Percentiles rank a stretch among this genome's conserved stretches.
These are phyloP conservation scores for Plasmodium relictum DNA, from an alignment of 169 alveolate genomes.

Conservation along the genomic window DNA sequence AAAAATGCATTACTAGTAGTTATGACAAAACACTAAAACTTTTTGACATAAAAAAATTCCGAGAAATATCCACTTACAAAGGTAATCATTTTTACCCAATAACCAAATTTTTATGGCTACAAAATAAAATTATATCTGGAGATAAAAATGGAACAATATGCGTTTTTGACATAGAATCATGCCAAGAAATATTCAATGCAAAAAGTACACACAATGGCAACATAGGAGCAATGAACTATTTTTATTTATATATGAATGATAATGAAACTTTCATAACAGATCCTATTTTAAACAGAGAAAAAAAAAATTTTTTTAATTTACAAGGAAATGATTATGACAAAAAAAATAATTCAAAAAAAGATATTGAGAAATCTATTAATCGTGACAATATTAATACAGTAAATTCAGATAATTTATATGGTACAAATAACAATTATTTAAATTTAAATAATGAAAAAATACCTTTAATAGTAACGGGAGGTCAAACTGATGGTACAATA, in stretches of 20 bases:
- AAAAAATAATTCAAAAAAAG: background rate
- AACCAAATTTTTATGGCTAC: conserved; percentile 76
- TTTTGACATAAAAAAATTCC: conserved; percentile 61
- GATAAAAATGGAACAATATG: conserved; percentile 72
- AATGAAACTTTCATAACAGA: background rate
- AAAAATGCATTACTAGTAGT: conserved; percentile 77
- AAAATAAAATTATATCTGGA: conserved; percentile 68
- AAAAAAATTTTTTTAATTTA: background rate
- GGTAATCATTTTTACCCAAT: conserved; percentile 73
- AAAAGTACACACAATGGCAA: conserved; percentile 63
- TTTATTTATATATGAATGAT: conserved; percentile 39
- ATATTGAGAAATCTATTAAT: background rate
- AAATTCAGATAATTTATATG: conserved; percentile 31
- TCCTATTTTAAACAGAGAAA: background rate
- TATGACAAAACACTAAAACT: conserved; percentile 77
- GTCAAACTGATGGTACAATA: conserved; percentile 58
- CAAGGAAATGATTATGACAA: background rate
- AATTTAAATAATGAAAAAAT: conserved; percentile 41
- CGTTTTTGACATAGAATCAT: conserved; percentile 56
- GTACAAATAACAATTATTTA: conserved; percentile 10
- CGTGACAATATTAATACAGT: background rate
- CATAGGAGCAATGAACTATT: conserved; percentile 69
- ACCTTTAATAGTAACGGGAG: conserved; percentile 78
- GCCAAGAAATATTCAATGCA: conserved; percentile 66
- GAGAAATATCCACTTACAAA: conserved; percentile 35